Conservation (phyloP, 1,139 yeast genomes). For the Scheffersomyces cryptocercus region DNA sequence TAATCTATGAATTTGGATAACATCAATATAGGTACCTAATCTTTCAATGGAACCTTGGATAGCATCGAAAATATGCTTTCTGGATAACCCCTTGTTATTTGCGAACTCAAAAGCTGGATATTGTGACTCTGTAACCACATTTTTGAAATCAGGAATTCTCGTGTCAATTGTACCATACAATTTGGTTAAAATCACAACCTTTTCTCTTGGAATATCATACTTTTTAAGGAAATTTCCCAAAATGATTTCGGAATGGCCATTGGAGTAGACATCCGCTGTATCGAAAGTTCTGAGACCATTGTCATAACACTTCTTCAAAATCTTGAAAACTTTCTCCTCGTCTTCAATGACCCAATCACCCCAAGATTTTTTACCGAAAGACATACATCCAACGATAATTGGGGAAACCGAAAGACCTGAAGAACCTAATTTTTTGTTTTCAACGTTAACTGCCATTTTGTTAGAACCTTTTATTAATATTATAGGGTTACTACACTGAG, state of each 20-base stretch:
- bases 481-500: too few relatives aligned
- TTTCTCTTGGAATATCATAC: slow-evolving; percentile 43
- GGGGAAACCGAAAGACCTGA: slow-evolving; percentile 56
- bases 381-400: slow-evolving; percentile 59
- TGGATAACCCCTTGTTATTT: slow-evolving; percentile 15
- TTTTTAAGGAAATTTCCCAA: slow-evolving; percentile 44
- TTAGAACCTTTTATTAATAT: too few relatives aligned
- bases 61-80: slow-evolving; percentile 20
- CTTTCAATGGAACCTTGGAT: slow-evolving; percentile 14
- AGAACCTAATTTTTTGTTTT: slow-evolving; percentile 34
- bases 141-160: slow-evolving; percentile 6
- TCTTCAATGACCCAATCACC: slow-evolving; percentile 48
- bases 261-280: slow-evolving; percentile 52
- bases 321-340: slow-evolving; percentile 27
- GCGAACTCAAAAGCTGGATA: slow-evolving; percentile 7
- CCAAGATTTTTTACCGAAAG: slow-evolving; percentile 49
- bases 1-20: slow-evolving; percentile 18
- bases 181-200: slow-evolving; percentile 49
- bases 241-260: slow-evolving; percentile 42
- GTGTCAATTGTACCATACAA: slow-evolving; percentile 8
- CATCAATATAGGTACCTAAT: slow-evolving; percentile 20
- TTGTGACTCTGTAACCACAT: too few relatives aligned
- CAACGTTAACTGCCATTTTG: background rate
- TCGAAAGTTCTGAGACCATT: slow-evolving; percentile 55
- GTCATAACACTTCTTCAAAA: slow-evolving; percentile 51